Conservation (phyloP, 352 stramenopile species). For the Aphanomyces euteiches region DNA sequence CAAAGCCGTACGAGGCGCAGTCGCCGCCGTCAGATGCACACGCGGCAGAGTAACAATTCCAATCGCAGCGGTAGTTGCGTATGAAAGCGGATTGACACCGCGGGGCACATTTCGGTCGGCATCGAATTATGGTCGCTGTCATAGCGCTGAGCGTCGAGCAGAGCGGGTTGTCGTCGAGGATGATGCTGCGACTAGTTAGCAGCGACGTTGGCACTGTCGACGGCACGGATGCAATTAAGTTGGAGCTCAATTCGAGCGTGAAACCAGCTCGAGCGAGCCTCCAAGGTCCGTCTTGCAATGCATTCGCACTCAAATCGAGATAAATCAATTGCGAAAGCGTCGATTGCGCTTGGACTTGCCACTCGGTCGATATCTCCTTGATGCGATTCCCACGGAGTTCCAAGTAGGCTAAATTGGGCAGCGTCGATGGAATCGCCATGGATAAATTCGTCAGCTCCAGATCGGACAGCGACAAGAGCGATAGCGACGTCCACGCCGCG, state of each 20-base stretch:
- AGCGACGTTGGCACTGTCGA: neutral
- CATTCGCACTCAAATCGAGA: neutral
- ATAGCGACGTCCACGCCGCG: neutral
- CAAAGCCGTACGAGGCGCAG: neutral
- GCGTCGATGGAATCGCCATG: neutral
- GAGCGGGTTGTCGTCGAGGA: conserved; percentile 1
- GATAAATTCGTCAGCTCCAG: neutral
- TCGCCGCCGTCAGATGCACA: conserved; percentile 3
- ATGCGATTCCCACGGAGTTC: conserved; percentile 3
- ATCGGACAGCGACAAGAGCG: neutral
- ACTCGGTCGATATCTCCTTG: neutral
- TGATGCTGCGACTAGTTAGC: neutral
- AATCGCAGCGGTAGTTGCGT: neutral
- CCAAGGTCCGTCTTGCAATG: neutral
- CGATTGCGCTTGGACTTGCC: neutral
- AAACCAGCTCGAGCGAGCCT: neutral
- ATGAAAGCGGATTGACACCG: neutral
- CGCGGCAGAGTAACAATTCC: neutral
- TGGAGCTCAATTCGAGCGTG: conserved; percentile 6
- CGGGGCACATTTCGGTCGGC: neutral
- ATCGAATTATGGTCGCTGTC: no score
- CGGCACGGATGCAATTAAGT: neutral
- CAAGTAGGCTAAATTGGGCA: neutral
- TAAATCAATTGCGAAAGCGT: neutral
- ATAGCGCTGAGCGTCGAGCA: neutral